Base-by-base conservation (phyloP, 2,329 filamentous ascomycete genomes). In the Rhexocercosporidium sp. region DNA sequence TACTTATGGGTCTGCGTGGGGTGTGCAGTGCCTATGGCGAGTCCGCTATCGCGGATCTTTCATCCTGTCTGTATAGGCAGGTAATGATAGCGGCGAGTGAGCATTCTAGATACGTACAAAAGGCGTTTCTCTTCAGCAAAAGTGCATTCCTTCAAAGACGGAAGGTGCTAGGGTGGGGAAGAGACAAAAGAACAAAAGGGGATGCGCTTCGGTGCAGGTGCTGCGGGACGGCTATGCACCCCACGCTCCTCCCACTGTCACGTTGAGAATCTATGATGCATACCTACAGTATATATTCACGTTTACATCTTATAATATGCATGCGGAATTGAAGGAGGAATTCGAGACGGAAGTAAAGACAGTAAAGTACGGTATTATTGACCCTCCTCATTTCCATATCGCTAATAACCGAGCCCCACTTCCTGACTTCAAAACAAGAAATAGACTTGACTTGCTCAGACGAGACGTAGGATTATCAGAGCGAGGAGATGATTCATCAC, bases 391-490 rank as follows among this genome's bases (percentile, higher is more conserved):
- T 25, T 57, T 57, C 39, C 31, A 22, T 12, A 29, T 57, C 53
- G 53, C 34, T 29, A 57, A 57, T 57, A 57, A 25, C 53, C 53
- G 53, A 57, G 53, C 25, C 49, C 49, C 49, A 53, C 49, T 31
- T n/a, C 46, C 14, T 31, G 22, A 25, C n/a, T 31, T 53, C 25
- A 53, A 53, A 53, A 53, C 49, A 57, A n/a, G n/a, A n/a, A n/a
- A 20, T 8, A 39, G 53, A 39, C 53, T 39, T 39, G 53, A 3
- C 16, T 1, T 34, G 9, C 7, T 9, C 25, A 31, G 11, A 18
- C 29, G 16, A 14, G 3, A 27, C 8, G 34, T 37, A 37, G 2
- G 39, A 44, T 44, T 20, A 22, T 4, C 20, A 49, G n/a, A 49
- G 46, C 4, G 18, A 18, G 6, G 20, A 49, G n/a, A 49, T 25